A percentile compares a stretch with the other conserved stretches of the same genome.
These are phyloP conservation scores for Exsudoporus frostii DNA, from an alignment of 768 basidiomycete species.

Conservation along the genomic window DNA sequence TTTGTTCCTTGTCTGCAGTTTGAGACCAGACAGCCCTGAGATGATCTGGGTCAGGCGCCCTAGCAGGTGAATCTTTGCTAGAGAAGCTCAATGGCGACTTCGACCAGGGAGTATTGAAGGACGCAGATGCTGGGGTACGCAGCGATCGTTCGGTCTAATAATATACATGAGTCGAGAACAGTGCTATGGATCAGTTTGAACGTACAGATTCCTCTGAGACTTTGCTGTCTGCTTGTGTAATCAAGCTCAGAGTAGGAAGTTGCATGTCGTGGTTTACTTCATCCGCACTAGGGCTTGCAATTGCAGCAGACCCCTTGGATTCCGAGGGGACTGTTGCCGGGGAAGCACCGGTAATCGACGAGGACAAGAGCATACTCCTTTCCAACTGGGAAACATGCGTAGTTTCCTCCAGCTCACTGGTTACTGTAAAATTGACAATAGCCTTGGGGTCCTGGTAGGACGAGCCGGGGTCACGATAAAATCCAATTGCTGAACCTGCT, in stretches of 20 bases:
- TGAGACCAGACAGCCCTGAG: constrained; percentile 85
- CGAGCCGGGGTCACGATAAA: constrained; percentile 63
- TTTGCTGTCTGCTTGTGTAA: constrained; percentile 44
- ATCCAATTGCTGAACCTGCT: constrained; percentile 66
- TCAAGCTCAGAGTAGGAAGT: constrained; percentile 20
- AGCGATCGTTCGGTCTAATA: constrained; percentile 43
- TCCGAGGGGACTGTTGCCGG: constrained; percentile 3
- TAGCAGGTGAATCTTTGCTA: constrained; percentile 64
- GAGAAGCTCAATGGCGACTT: constrained; percentile 50
- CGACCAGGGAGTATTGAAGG: constrained; percentile 46
- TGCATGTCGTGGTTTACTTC: constrained; percentile 7
- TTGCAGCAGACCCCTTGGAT: constrained; percentile 4
- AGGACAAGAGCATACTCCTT: constrained; percentile 26
- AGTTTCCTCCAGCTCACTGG: constrained; percentile 63
- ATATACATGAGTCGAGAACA: constrained; percentile 10
- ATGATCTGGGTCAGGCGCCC: constrained; percentile 78
- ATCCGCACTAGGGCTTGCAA: constrained; percentile 9
- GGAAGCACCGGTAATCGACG: constrained; percentile 17
- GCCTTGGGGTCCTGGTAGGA: constrained; percentile 46
- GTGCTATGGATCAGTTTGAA: constrained; percentile 6
- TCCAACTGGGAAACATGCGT: constrained; percentile 6
- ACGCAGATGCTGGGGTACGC: constrained; percentile 43
- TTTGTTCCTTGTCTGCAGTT: constrained; percentile 64
- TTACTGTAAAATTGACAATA: constrained; percentile 72
- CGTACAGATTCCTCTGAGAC: constrained; percentile 55